Base-by-base conservation (phyloP, 257 asterid species). In the Przewalskia tangutica region DNA sequence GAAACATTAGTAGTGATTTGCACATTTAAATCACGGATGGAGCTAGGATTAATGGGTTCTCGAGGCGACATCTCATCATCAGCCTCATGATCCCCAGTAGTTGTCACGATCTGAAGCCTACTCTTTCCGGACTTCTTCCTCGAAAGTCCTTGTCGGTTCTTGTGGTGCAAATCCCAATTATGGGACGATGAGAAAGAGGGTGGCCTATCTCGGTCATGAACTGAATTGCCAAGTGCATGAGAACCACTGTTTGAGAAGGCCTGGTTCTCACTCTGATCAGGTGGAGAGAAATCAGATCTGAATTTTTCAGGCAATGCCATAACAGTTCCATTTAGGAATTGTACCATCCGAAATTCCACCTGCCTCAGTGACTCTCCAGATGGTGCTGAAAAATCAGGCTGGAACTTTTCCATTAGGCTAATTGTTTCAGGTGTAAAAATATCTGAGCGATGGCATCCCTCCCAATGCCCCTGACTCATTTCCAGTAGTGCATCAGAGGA, bases 1-100 rank as follows among this genome's bases (percentile, higher is more conserved):
- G 93, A 78, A 9, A 78, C 86, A 17, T 89, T 83, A 59, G 88
- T 82, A 81, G 85, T 77, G 79, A 77, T 89, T 83, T 90, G 81
- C 70, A 88, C 83, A 84, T 87, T 89, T 44, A 86, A 75, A 80
- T 92, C 95, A n/a, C 87, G 91, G 17, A 83, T 51, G 14, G 87
- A 44, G 14, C 82, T 87, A 63, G 87, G 93, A 84, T 81, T 90
- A 65, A 63, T 67, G 81, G 94, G 94, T 58, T 83, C 92, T 68
- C 98, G 88, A 50, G 98, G 98, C 79, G 98, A 91, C 99, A 96
- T 94, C 91, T 96, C 98, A 20, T 96, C 99, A 56, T 94, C 98
- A 0, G 98, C 98, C 87, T 95, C 98, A 12, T 94, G 91, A 79
- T 92, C 98, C 48, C 97, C 99, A 0, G 95, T 94, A 1, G 89